Evolutionary conservation across 768 basidiomycete genomes (phyloP), one percentile per base, ranked within the genome.

Genomic region (Crepidotus variabilis): DNA sequence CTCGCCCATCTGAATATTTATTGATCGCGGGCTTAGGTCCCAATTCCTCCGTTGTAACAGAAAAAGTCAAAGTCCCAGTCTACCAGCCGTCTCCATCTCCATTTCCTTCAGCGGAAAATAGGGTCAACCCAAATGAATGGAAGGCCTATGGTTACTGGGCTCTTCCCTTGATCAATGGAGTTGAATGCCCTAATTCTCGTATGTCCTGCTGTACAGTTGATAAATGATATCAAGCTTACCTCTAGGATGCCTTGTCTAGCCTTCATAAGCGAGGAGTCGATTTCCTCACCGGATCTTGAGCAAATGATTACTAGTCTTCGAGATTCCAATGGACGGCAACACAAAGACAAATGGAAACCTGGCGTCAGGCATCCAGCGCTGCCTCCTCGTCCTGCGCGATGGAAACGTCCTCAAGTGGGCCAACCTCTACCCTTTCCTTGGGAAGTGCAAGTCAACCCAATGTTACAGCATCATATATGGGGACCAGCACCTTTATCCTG

Each of bases 101-200:
- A 33, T 54, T 57, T 49, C 52, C 33, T 18, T 54, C 22, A 23
- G 51, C 18, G 16, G 55, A 61, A 22, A 46, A 60, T n/a, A 63
- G 61, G 22, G 66, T 70, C 4, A 56, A 65, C 22, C 58, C 61
- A 0, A 60, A 67, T 33, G 82, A 81, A 36, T 85, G 81, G 81
- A 79, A 80, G 60, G 75, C 76, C 36, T 84, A 78, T 63, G 83
- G 78, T 0, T 78, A 80, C 53, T 83, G 78, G 71, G 79, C 83
- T 6, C 74, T 75, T 33, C 83, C 83, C 10, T 61, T 59, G 16
- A 58, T 81, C 8, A 74, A 75, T 47, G 67, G 67, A 32, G 67
- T 78, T 2, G 58, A 67, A 21, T 75, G 77, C 6, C 61, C 64
- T 52, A 82, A 83, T 63, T 67, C 74, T 20, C 74, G 80, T 74